Evolutionary conservation across 495 filamentous ascomycete species (phyloP).

Genomic region (Neurospora intermedia): DNA sequence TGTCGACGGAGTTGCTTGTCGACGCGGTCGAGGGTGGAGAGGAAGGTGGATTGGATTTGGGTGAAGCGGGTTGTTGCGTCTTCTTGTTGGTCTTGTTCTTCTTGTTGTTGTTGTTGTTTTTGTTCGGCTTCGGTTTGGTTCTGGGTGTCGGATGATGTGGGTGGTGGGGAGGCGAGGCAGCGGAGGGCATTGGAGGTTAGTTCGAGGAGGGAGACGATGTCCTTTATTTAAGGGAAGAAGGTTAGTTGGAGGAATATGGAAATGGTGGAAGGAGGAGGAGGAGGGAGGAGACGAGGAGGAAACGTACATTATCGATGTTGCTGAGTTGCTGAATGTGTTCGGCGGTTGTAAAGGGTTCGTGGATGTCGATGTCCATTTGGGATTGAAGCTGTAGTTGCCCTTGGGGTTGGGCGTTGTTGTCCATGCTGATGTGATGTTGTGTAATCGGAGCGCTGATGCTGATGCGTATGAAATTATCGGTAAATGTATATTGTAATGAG

Average conservation of each 20-base stretch:
- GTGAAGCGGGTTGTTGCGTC: conserved; percentile 51
- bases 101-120: not conserved
- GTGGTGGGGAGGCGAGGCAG: conserved; percentile 46
- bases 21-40: conserved; percentile 56
- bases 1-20: conserved; percentile 66
- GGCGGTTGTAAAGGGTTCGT: conserved; percentile 44
- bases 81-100: conserved; percentile 11
- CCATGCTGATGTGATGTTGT: conserved; percentile 2
- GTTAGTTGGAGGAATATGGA: not conserved
- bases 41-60: conserved; percentile 50
- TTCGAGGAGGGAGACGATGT: conserved; percentile 46
- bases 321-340: conserved; percentile 71
- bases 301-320: conserved; percentile 57
- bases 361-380: conserved; percentile 11
- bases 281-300: not conserved
- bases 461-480: not conserved
- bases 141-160: not conserved
- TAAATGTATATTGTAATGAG: not conserved
- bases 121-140: not conserved
- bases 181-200: conserved; percentile 60
- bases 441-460: not conserved
- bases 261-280: not conserved
- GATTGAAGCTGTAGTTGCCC: not conserved
- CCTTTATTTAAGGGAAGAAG: conserved; percentile 15
- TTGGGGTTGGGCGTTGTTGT: conserved; percentile 1